Conservation (phyloP, 257 asterid genomes). For the Solanum sejunctum region DNA sequence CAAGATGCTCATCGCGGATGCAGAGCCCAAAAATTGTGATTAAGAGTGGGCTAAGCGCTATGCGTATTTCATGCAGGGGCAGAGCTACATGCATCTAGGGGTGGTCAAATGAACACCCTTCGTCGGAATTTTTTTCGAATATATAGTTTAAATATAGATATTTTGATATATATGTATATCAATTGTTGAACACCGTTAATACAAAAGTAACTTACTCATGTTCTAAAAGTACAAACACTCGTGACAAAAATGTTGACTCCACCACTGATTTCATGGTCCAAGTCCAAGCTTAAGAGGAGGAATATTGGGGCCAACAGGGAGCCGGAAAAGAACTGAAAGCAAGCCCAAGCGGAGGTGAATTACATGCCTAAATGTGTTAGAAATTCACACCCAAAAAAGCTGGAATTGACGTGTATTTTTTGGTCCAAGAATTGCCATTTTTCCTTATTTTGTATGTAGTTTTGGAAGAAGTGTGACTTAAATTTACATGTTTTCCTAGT, state of each 20-base stretch:
- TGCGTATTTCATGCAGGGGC: not conserved
- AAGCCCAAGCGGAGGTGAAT: not conserved
- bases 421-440: not conserved
- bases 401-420: not conserved
- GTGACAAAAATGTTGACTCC: no score
- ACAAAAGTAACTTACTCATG: no score
- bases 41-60: not conserved
- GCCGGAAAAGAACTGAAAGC: not conserved
- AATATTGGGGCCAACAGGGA: not conserved
- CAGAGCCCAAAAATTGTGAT: not conserved
- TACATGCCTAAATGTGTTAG: not conserved
- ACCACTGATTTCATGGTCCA: no score
- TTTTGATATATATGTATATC: no score
- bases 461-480: not conserved
- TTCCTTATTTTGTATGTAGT: not conserved
- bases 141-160: no score
- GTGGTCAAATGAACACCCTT: no score
- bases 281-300: not conserved
- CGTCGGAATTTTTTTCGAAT: no score
- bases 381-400: not conserved
- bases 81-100: no score
- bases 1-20: not conserved
- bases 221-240: no score
- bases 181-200: no score
- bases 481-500: not conserved